Evolutionary conservation across 225 moss, liverwort and hornwort genomes (phyloP).

Genomic region (Pleurozium schreberi): DNA sequence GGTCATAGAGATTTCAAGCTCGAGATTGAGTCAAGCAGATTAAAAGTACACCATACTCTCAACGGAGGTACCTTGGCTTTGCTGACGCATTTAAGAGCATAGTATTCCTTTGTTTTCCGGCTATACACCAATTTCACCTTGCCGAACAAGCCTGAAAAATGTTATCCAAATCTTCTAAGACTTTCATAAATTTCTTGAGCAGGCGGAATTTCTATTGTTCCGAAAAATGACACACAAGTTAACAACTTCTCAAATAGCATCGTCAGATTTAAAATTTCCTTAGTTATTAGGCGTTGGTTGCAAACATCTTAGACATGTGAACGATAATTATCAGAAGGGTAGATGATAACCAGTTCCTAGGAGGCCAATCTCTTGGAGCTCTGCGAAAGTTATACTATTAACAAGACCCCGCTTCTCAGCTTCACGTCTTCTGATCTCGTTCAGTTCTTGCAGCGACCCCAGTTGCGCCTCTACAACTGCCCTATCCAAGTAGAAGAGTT

Average conservation of each 20-base stretch:
- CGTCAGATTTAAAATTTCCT: background rate
- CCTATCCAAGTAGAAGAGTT: conserved; percentile 85
- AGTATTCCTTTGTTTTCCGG: conserved; percentile 55
- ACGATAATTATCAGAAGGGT: background rate
- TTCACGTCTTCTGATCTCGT: conserved; percentile 47
- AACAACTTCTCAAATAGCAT: background rate
- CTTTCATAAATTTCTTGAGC: background rate
- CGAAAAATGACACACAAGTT: background rate
- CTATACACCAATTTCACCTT: conserved; percentile 93
- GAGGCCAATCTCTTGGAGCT: conserved; percentile 75
- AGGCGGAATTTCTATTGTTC: background rate
- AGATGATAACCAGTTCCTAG: conserved; percentile 63
- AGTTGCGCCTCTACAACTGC: conserved; percentile 82
- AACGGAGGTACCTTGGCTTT: conserved; percentile 68
- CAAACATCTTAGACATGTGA: background rate
- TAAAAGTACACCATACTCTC: background rate
- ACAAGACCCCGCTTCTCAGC: conserved; percentile 69
- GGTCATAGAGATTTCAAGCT: background rate
- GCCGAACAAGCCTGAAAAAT: conserved; percentile 71
- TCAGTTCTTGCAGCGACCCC: conserved; percentile 59
- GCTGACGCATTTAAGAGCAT: conserved; percentile 87
- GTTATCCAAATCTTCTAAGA: background rate
- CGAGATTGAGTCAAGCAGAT: background rate
- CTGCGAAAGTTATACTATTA: conserved; percentile 70
- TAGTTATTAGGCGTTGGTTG: background rate